phyloP scores from a whole-genome alignment of 768 basidiomycete species.

The Daedaleopsis sinensis region DNA sequence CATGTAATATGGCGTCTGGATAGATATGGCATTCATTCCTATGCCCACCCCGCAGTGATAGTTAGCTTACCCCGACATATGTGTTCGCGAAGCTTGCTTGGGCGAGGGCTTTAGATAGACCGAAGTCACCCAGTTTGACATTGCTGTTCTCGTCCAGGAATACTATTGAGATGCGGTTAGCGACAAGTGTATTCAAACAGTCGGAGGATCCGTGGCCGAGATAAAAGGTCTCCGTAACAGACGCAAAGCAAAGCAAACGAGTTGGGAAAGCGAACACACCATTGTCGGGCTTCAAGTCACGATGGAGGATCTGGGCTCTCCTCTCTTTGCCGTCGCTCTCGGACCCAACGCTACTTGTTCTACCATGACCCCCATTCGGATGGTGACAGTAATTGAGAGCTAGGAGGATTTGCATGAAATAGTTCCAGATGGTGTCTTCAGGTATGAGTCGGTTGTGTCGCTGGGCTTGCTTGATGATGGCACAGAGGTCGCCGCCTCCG shows the following conservation, averaged over 20 bases:
- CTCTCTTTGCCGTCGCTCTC: conserved; percentile 49
- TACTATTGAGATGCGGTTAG: conserved; percentile 48
- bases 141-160: conserved; percentile 84
- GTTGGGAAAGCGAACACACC: conserved; percentile 49
- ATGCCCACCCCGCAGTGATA: background rate
- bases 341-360: conserved; percentile 45
- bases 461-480: conserved; percentile 78
- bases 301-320: conserved; percentile 82
- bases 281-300: conserved; percentile 98
- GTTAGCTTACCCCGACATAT: conserved; percentile 84
- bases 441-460: conserved; percentile 73
- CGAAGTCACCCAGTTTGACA: conserved; percentile 98
- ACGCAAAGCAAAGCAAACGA: too few relatives aligned
- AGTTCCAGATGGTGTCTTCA: conserved; percentile 95
- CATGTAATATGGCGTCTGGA: conserved; percentile 99
- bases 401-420: conserved; percentile 90
- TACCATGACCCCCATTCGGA: conserved; percentile 50
- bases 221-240: background rate
- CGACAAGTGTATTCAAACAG: background rate
- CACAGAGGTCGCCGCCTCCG: conserved; percentile 92
- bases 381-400: conserved; percentile 95
- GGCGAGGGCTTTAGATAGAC: conserved; percentile 88
- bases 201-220: background rate
- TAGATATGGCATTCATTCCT: background rate
- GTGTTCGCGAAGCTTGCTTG: conserved; percentile 92